Base-by-base conservation (phyloP, 805 yeast genomes). In the Sugiyamaella boreocaroliniensis region DNA sequence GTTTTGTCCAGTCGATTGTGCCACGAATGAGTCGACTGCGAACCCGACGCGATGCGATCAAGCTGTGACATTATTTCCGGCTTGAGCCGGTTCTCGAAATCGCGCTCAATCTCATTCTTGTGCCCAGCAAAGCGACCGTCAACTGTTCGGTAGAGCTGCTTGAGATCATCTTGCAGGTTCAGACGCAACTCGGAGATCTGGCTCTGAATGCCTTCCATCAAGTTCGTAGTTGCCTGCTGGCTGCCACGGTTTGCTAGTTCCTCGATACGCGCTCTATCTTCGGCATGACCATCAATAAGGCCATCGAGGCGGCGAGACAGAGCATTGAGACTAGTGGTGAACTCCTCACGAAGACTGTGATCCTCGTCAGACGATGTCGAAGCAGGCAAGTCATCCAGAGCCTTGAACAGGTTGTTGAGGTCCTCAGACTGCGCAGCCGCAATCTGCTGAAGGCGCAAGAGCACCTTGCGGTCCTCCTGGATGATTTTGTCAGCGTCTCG, bases 361-460 rank as follows among this genome's bases (percentile, higher is more conserved):
- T 14, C 37, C 8, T 32, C 10, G n/a, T 32, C 37, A 14, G n/a
- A 10, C 37, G 37, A 32, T 4, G 37, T 3, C 6, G 26, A 10
- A 32, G 37, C 37, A 32, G 37, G 37, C 12, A 32, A 41, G 14
- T 43, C 37, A 19, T 49, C 52, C 15, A 49, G 29, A 16, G 32
- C 43, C 26, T 22, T 29, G 41, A 42, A 49, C 15, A 49, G 26
- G 32, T 32, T 49, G n/a, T 16, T 46, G 15, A 51, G 16, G 14
- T 51, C 54, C 14, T 47, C 54, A 37, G 49, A 22, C 40, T 46
- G 50, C 6, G 29, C 45, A 16, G 49, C 34, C n/a, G 22, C 48
- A 6, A 51, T 29, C 32, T 26, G 19, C 11, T 46, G 45, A 1
- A 46, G 32, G 12, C 34, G 20, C 11, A 16, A 19, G 10, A 46